These are phyloP conservation scores for Spongospora subterranea DNA, from an alignment of 208 protist genomes.

Conservation along the genomic window DNA sequence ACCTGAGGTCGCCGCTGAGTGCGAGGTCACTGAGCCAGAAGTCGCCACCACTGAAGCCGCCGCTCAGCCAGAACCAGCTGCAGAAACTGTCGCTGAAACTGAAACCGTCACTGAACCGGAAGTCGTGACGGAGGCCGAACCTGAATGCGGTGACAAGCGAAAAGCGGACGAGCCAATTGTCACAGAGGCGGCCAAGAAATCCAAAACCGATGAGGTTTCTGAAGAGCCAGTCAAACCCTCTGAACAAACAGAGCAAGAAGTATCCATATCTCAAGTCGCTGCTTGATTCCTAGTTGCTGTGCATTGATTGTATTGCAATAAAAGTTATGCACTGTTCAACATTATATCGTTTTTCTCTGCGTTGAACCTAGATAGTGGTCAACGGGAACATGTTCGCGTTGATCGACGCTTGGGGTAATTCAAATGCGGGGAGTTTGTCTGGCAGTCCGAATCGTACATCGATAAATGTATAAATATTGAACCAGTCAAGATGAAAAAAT, in stretches of 20 bases:
- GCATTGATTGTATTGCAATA: too few species aligned
- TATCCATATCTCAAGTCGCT: not conserved
- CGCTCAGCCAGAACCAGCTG: not conserved
- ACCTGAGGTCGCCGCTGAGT: not conserved
- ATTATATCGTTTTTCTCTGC: too few species aligned
- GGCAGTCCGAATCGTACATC: not conserved
- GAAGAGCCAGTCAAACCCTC: too few species aligned
- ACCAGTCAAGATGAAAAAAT: constrained; percentile 2
- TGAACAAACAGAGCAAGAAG: too few species aligned
- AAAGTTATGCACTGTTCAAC: too few species aligned
- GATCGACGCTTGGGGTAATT: too few species aligned
- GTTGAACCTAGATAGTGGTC: too few species aligned
- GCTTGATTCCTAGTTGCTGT: too few species aligned
- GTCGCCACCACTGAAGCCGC: too few species aligned
- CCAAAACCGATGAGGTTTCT: not conserved
- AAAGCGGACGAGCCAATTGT: not conserved
- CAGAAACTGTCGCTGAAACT: not conserved
- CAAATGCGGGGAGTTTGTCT: too few species aligned
- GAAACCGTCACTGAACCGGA: not conserved
- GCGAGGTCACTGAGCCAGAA: not conserved
- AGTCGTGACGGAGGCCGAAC: not conserved
- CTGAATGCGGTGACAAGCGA: not conserved
- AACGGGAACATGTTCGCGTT: too few species aligned
- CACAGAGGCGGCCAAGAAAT: not conserved
- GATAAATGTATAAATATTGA: not conserved